phyloP scores from a whole-genome alignment of 2,329 filamentous ascomycete species.

The Ceratocystis destructans region DNA sequence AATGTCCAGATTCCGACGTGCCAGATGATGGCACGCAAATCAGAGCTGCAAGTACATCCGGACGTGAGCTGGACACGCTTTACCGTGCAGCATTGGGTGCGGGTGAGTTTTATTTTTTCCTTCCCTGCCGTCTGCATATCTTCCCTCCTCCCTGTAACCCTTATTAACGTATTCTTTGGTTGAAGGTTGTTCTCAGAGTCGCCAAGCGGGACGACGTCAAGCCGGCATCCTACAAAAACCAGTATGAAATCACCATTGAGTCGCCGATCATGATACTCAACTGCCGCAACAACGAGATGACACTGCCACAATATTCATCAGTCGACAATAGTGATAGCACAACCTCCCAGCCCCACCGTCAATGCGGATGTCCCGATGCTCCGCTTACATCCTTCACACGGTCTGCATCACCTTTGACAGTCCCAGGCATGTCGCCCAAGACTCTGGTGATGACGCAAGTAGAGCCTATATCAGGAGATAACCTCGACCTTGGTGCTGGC shows the following conservation, averaged over 20 bases:
- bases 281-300: slow-evolving; percentile 84
- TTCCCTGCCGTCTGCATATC: neutral
- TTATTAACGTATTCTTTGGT: neutral
- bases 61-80: slow-evolving; percentile 91
- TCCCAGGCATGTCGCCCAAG: slow-evolving; percentile 12
- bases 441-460: slow-evolving; percentile 3
- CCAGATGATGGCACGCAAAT: slow-evolving; percentile 66
- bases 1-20: slow-evolving; percentile 85
- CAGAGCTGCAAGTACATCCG: slow-evolving; percentile 55
- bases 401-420: neutral
- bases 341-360: slow-evolving; percentile 32
- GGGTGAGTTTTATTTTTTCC: slow-evolving; percentile 41
- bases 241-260: slow-evolving; percentile 94
- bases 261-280: slow-evolving; percentile 88
- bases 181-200: slow-evolving; percentile 80
- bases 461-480: neutral
- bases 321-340: slow-evolving; percentile 40
- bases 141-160: neutral
- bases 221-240: slow-evolving; percentile 55
- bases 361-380: slow-evolving; percentile 43
- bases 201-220: slow-evolving; percentile 71
- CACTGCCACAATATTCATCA: slow-evolving; percentile 61
- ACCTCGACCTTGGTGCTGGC: neutral
- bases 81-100: slow-evolving; percentile 92
- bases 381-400: neutral